Evolutionary conservation across 2,329 filamentous ascomycete genomes (phyloP).

Genomic region (Phyllosticta citribraziliensis): DNA sequence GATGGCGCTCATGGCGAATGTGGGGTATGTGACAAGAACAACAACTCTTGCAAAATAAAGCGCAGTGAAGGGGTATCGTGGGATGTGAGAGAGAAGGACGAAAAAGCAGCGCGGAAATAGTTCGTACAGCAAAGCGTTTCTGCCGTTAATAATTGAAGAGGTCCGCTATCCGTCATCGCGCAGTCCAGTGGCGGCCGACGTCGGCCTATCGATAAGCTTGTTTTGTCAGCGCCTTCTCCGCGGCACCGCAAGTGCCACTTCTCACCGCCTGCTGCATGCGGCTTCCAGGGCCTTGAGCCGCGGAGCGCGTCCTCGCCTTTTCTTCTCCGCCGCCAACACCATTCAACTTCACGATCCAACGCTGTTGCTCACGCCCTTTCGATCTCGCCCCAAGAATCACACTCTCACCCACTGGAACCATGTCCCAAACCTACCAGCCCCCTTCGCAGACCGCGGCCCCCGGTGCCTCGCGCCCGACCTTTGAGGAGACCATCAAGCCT

Average conservation of each 20-base stretch:
- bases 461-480: constrained; percentile 38
- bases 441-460: constrained; percentile 11
- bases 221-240: constrained; percentile 6
- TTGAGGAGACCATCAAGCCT: constrained; percentile 37
- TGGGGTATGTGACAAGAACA: background rate
- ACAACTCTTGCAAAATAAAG: background rate
- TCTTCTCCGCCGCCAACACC: background rate
- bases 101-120: background rate
- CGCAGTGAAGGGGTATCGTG: background rate
- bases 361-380: background rate
- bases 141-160: background rate
- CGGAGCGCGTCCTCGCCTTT: background rate
- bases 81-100: background rate
- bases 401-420: background rate
- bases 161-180: constrained; percentile 3
- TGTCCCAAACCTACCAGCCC: constrained; percentile 12
- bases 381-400: background rate
- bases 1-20: constrained; percentile 75
- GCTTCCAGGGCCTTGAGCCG: background rate
- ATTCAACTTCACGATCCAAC: background rate
- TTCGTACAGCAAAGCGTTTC: background rate
- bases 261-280: constrained; percentile 3
- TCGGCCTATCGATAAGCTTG: constrained; percentile 9
- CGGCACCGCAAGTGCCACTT: background rate
- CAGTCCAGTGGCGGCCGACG: constrained; percentile 5